Base-by-base conservation (phyloP, 768 basidiomycete species). In the Boletellus emodensis region DNA sequence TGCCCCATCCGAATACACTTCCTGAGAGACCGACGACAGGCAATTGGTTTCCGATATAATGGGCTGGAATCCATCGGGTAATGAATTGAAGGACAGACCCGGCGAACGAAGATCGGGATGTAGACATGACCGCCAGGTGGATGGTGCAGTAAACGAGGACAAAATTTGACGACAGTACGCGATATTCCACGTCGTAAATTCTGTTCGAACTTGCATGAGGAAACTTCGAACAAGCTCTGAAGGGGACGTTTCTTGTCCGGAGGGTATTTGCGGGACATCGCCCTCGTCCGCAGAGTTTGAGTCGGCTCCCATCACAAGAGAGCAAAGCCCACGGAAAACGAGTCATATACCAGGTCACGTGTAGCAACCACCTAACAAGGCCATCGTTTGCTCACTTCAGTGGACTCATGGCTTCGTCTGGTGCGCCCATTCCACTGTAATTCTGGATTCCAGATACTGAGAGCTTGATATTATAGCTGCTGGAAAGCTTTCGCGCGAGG, bases 401-500 rank as follows among this genome's bases (percentile, higher is more conserved):
- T 30, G 24, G 15, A 10, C 6, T 45, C 12, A 64, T 64, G 62
- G 62, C 62, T 44, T 64, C 62, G 32, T 66, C 62, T 30, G 58
- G 62, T 64, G 45, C 44, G 62, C 61, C 30, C 32, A 52, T 15
- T 36, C 47, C 0, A 0, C 41, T 18, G 3, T 12, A 11, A 6
- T 40, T 18, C 14, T 6, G 4, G 1, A 10, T 14, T 22, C 1
- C 11, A 15, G 15, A 1, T 3, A 34, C 46, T 54, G 44, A 59
- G 0, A 40, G 22, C 22, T 11, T 5, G 4, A 32, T 28, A 4
- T 33, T 33, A 35, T 33, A 81, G 77, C 77, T 55, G 22, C 82
- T 28, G 90, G 90, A 61, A 96, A 96, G 64, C 78, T 95, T 35
- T 95, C 94, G 0, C 80, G 93, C 34, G 94, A 96, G 69, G 94